Conservation (phyloP, 306 rosid genomes). For the Pterocarpus macrocarpus region DNA sequence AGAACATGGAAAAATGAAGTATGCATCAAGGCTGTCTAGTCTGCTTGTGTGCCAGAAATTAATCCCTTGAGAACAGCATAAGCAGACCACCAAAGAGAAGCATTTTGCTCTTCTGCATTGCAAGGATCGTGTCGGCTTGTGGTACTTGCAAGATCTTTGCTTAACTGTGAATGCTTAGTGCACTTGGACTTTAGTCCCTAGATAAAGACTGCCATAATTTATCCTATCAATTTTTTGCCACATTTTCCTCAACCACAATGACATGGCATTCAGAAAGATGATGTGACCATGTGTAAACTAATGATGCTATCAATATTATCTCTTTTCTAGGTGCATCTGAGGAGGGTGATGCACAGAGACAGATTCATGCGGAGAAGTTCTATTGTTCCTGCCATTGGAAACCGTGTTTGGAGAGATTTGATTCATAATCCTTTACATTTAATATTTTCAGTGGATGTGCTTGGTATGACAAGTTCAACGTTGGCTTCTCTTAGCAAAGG, state of each 20-base stretch:
- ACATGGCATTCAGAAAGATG: slow-evolving; percentile 17
- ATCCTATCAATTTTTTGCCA: slow-evolving; percentile 27
- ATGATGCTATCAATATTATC: slow-evolving; percentile 41
- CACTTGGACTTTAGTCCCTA: slow-evolving; percentile 20
- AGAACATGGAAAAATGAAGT: slow-evolving; percentile 7
- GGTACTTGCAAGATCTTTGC: slow-evolving; percentile 3
- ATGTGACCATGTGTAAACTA: slow-evolving; percentile 14
- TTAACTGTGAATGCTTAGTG: slow-evolving; percentile 18
- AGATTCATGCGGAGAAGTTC: slow-evolving; percentile 97
- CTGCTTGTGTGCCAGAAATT: neutral
- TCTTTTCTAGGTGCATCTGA: slow-evolving; percentile 83
- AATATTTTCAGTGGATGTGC: slow-evolving; percentile 92
- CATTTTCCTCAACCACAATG: slow-evolving; percentile 25
- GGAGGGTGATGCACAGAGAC: slow-evolving; percentile 95
- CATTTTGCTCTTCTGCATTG: neutral
- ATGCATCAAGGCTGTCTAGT: neutral
- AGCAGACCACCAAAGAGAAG: neutral
- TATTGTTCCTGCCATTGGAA: slow-evolving; percentile 82
- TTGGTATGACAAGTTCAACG: slow-evolving; percentile 99
- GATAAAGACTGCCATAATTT: neutral
- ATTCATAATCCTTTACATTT: slow-evolving; percentile 96
- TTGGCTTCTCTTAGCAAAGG: slow-evolving; percentile 94
- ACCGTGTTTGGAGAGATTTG: slow-evolving; percentile 95
- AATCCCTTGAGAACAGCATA: neutral
- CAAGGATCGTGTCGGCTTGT: neutral